Conservation (phyloP, 2,329 filamentous ascomycete species). For the Apiospora arundinis region DNA sequence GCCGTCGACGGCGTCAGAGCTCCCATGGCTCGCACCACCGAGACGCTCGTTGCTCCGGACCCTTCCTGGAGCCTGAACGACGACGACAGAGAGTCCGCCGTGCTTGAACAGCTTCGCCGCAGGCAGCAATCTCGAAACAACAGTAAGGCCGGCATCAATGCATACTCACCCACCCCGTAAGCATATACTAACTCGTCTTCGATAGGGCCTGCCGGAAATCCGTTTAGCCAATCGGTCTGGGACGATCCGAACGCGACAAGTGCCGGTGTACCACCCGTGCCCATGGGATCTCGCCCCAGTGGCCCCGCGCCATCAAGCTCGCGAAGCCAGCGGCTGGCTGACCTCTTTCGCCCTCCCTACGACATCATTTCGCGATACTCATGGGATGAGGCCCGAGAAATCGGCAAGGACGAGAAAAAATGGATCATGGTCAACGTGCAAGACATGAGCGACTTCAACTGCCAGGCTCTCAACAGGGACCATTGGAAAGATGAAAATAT, state of each 20-base stretch:
- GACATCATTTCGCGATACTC: constrained; percentile 78
- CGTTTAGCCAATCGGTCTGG: constrained; percentile 42
- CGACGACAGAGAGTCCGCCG: constrained; percentile 63
- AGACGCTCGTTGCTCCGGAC: constrained; percentile 82
- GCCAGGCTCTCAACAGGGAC: constrained; percentile 91
- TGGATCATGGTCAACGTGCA: constrained; percentile 98
- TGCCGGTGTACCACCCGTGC: constrained; percentile 48
- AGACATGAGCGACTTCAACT: constrained; percentile 91
- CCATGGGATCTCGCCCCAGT: constrained; percentile 32
- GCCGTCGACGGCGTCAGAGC: constrained; percentile 70
- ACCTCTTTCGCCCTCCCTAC: constrained; percentile 91
- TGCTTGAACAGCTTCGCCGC: constrained; percentile 69
- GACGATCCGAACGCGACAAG: constrained; percentile 42
- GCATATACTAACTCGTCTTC: constrained; percentile 23
- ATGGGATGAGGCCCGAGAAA: constrained; percentile 83
- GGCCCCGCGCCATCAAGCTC: constrained; percentile 58
- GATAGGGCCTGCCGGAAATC: constrained; percentile 32
- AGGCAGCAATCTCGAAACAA: constrained; percentile 42
- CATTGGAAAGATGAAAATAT: constrained; percentile 91
- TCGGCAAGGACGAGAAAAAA: constrained; percentile 87
- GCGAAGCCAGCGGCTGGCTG: constrained; percentile 82
- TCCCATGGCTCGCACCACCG: constrained; percentile 88
- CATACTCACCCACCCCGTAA: not conserved
- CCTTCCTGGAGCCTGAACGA: constrained; percentile 57
- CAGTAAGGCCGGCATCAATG: constrained; percentile 20